Evolutionary conservation across 257 asterid species (phyloP), one percentile per base, ranked within the genome.

Genomic region (Knoxia roxburghii): DNA sequence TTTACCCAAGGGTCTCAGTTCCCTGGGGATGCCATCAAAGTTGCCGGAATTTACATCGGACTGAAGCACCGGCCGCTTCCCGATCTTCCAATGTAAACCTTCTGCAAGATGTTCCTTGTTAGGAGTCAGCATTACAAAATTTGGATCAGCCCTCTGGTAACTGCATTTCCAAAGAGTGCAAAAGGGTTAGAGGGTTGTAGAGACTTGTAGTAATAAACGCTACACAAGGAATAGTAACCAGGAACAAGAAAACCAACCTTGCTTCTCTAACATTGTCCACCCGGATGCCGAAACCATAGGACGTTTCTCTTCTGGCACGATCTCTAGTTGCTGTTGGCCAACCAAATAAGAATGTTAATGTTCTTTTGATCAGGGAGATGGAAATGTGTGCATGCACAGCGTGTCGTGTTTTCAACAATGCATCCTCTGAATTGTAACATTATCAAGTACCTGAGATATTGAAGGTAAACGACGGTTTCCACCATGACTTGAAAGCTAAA

Each of bases 401-500:
- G 2, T 3, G 39, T 33, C 39, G 39, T 33, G 39, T n/a, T n/a
- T n/a, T n/a, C n/a, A n/a, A n/a, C n/a, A n/a, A n/a, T n/a, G n/a
- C n/a, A n/a, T n/a, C n/a, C n/a, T n/a, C n/a, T n/a, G n/a, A n/a
- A n/a, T n/a, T n/a, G n/a, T n/a, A n/a, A n/a, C n/a, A n/a, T n/a
- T n/a, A n/a, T n/a, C n/a, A 15, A n/a, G 37, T 72, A 88, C 98
- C 98, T 82, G 98, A 88, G 68, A 91, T 51, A 74, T 78, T 91
- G 80, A 91, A 68, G 67, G 96, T 88, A 78, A 91, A 91, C 68
- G 96, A 75, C 75, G 95, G 98, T 80, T 91, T 91, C 98, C 98
- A 91, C 98, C 98, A 91, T 24, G 98, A 91, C 77, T 91, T 91
- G 75, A 91, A 91, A 62, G 95, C 95, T 71, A 91, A 81, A 77